Evolutionary conservation across 306 rosid species (phyloP).

Genomic region (Malus orientalis): DNA sequence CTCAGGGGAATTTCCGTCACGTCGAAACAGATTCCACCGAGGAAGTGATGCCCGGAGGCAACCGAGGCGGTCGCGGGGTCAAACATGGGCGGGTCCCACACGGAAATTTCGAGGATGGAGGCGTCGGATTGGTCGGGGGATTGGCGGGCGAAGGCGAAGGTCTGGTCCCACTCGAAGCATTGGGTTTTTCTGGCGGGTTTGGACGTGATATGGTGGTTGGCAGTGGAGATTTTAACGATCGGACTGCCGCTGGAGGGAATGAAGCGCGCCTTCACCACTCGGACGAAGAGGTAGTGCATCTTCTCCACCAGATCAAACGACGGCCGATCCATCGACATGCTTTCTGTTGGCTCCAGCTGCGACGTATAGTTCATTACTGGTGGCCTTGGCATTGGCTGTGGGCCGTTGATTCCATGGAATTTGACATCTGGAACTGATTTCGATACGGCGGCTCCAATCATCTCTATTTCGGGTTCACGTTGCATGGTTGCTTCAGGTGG

Average conservation of each 20-base stretch:
- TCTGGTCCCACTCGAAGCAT: constrained; percentile 78
- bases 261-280: constrained; percentile 60
- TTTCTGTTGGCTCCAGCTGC: constrained; percentile 31
- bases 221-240: constrained; percentile 40
- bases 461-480: not conserved
- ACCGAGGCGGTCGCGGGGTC: not conserved
- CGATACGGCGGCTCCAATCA: constrained; percentile 16
- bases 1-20: constrained; percentile 61
- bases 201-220: constrained; percentile 37
- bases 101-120: constrained; percentile 54
- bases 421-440: constrained; percentile 32
- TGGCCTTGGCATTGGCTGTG: constrained; percentile 37
- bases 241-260: constrained; percentile 52
- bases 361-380: constrained; percentile 13
- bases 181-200: constrained; percentile 48
- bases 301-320: constrained; percentile 84
- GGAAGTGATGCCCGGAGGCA: constrained; percentile 26
- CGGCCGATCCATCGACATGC: constrained; percentile 40
- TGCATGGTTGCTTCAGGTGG: not conserved
- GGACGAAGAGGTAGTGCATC: constrained; percentile 82
- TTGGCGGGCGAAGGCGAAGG: constrained; percentile 74
- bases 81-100: constrained; percentile 36
- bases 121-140: constrained; percentile 41
- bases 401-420: constrained; percentile 31
- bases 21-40: constrained; percentile 81